phyloP scores from a whole-genome alignment of 148 eudicot species.

The Salicornia ramosissima region DNA sequence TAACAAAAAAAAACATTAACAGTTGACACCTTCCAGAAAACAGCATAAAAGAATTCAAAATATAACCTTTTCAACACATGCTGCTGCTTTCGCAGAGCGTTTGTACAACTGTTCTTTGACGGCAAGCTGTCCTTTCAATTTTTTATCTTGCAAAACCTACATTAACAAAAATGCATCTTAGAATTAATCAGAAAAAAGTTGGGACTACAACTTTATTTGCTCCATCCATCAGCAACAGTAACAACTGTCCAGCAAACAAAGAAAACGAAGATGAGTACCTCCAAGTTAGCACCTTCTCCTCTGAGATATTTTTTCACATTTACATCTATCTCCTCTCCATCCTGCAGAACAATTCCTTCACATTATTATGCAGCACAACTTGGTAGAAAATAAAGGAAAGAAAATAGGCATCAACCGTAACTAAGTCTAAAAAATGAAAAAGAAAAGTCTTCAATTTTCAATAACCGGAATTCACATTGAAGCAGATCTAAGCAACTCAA shows the following conservation, averaged over 20 bases:
- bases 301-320: constrained; percentile 67
- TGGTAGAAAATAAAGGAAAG: neutral
- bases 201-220: no score
- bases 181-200: neutral
- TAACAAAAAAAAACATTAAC: neutral
- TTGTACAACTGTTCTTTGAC: constrained; percentile 53
- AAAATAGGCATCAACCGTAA: no score
- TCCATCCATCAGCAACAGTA: neutral
- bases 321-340: constrained; percentile 43
- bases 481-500: no score
- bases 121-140: constrained; percentile 81
- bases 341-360: constrained; percentile 29
- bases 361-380: neutral
- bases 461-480: no score
- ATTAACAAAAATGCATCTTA: neutral
- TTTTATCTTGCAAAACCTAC: constrained; percentile 72
- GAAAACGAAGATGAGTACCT: constrained; percentile 40
- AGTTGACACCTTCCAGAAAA: no score
- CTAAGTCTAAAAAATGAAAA: no score
- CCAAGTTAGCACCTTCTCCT: constrained; percentile 62
- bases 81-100: constrained; percentile 74
- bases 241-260: neutral
- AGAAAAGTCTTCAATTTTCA: no score
- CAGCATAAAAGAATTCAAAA: no score
- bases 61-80: constrained; percentile 72